phyloP scores from a whole-genome alignment of 768 basidiomycete genomes.

The Exsudoporus frostii region DNA sequence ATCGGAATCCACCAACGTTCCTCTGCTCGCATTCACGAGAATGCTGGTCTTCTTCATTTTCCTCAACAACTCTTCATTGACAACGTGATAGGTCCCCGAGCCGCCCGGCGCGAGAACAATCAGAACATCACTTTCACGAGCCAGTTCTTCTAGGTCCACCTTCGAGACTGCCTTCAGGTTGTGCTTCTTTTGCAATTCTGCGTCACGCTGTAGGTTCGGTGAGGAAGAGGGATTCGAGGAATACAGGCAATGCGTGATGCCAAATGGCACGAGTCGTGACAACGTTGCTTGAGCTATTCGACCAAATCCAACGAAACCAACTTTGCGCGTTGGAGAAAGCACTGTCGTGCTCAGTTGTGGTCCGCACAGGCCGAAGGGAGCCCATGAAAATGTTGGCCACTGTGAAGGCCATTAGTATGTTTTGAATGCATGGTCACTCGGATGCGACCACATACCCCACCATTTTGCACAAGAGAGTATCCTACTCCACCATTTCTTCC shows the following conservation, averaged over 20 bases:
- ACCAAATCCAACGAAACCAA: constrained; percentile 93
- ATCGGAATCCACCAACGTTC: constrained; percentile 85
- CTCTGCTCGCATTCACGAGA: constrained; percentile 82
- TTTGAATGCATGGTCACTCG: neutral
- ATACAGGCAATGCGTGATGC: constrained; percentile 73
- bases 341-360: constrained; percentile 65
- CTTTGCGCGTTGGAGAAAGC: constrained; percentile 54
- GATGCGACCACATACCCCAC: constrained; percentile 48
- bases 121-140: constrained; percentile 76
- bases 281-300: constrained; percentile 88
- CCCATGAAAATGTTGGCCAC: constrained; percentile 82
- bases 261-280: constrained; percentile 77
- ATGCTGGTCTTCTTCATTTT: constrained; percentile 85
- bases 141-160: constrained; percentile 66
- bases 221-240: constrained; percentile 51
- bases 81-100: constrained; percentile 62
- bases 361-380: constrained; percentile 83
- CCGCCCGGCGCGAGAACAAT: constrained; percentile 84
- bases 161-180: constrained; percentile 42
- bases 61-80: constrained; percentile 67
- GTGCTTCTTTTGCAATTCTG: constrained; percentile 35
- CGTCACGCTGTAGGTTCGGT: constrained; percentile 39
- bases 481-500: constrained; percentile 72
- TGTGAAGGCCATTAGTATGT: constrained; percentile 26
- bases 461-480: constrained; percentile 61